Conservation (phyloP, 139 green algal species). For the Bryopsis sp. region DNA sequence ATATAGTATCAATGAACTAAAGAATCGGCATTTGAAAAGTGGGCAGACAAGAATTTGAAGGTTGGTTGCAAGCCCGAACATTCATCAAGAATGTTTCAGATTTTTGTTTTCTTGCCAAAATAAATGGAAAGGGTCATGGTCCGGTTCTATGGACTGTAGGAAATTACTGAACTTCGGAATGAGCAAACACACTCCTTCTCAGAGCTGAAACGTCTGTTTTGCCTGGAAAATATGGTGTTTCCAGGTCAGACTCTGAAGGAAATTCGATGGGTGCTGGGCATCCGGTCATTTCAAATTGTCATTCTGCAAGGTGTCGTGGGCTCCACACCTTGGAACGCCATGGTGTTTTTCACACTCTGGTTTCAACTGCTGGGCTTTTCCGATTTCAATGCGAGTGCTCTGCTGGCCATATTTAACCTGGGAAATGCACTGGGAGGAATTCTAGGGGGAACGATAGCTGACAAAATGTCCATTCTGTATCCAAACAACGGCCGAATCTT, state of each 20-base stretch:
- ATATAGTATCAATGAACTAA: too few species aligned
- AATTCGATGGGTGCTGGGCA: not conserved
- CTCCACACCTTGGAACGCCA: slow-evolving; percentile 74
- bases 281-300: slow-evolving; percentile 15
- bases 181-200: too few species aligned
- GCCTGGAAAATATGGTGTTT: too few species aligned
- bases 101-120: too few species aligned
- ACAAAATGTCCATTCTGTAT: slow-evolving; percentile 27
- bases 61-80: too few species aligned
- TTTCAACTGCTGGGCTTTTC: slow-evolving; percentile 78
- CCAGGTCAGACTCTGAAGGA: slow-evolving; percentile 9
- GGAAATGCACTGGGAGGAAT: slow-evolving; percentile 42
- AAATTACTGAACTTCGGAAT: too few species aligned
- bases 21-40: too few species aligned
- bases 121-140: not conserved
- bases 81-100: too few species aligned
- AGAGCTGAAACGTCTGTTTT: too few species aligned
- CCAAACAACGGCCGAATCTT: slow-evolving; percentile 48
- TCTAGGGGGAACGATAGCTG: slow-evolving; percentile 59
- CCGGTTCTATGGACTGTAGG: not conserved
- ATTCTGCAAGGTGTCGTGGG: slow-evolving; percentile 71
- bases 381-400: slow-evolving; percentile 32
- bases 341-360: slow-evolving; percentile 77
- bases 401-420: slow-evolving; percentile 42
- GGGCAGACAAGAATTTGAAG: too few species aligned